Evolutionary conservation across 192 early-diverging fungal genomes (phyloP).

Genomic region (Backusella circina): DNA sequence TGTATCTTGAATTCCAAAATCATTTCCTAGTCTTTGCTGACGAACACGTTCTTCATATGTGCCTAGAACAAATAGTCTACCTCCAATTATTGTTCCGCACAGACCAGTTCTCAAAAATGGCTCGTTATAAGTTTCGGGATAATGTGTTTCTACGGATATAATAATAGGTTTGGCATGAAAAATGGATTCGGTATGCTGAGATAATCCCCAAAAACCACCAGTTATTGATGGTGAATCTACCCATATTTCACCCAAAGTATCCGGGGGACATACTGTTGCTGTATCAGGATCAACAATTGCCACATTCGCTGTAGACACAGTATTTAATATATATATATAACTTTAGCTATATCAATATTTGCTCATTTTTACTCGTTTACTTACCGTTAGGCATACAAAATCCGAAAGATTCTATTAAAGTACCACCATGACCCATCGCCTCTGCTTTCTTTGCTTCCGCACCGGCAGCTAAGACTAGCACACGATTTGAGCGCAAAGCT

Average conservation of each 20-base stretch:
- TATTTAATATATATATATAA: background rate
- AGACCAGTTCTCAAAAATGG: conserved; percentile 77
- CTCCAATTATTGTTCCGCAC: conserved; percentile 65
- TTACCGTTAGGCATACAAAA: conserved; percentile 60
- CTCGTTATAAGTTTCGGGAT: conserved; percentile 55
- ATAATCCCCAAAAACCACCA: conserved; percentile 74
- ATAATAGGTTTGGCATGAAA: conserved; percentile 65
- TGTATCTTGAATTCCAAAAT: conserved; percentile 27
- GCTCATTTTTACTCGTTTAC: background rate
- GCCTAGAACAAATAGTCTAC: conserved; percentile 73
- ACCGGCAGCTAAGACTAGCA: conserved; percentile 53
- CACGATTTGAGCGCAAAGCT: conserved; percentile 57
- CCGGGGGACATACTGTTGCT: conserved; percentile 64
- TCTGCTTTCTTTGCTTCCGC: conserved; percentile 22
- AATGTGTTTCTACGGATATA: conserved; percentile 41
- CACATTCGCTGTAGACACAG: conserved; percentile 45
- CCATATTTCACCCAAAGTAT: conserved; percentile 86
- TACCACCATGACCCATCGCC: conserved; percentile 28
- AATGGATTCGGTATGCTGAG: conserved; percentile 69
- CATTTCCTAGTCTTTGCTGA: conserved; percentile 37
- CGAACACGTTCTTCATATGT: conserved; percentile 75
- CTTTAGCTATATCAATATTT: background rate
- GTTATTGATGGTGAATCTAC: conserved; percentile 69
- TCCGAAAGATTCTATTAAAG: conserved; percentile 50
- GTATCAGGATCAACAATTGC: conserved; percentile 84